phyloP scores from a whole-genome alignment of 139 green algal species.

The Micractinium sp. region DNA sequence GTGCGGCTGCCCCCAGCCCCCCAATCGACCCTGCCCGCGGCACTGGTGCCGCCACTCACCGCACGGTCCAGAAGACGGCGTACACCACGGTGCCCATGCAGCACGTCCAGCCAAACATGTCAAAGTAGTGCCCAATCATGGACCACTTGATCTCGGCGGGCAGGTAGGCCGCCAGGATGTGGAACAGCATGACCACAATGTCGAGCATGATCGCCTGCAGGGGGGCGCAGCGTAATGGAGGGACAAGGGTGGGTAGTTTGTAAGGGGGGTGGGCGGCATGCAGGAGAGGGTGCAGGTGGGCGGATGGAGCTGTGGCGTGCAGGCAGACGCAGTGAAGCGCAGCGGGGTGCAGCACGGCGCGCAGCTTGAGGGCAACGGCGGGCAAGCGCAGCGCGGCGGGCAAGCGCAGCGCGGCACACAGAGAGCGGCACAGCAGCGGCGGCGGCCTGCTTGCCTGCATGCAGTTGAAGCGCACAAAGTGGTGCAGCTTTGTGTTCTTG shows the following conservation, averaged over 20 bases:
- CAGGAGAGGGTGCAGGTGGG: neutral
- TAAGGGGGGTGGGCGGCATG: neutral
- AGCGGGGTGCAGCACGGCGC: neutral
- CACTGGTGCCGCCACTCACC: constrained; percentile 8
- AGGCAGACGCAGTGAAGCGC: neutral
- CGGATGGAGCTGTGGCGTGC: neutral
- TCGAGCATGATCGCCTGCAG: constrained; percentile 78
- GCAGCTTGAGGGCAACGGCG: neutral
- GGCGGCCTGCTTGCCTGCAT: constrained; percentile 66
- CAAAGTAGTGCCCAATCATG: constrained; percentile 55
- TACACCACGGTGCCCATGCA: constrained; percentile 62
- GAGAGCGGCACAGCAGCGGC: neutral
- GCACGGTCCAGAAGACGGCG: constrained; percentile 59
- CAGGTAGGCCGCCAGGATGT: constrained; percentile 70
- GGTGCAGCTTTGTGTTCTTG: constrained; percentile 78
- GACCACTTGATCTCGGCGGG: constrained; percentile 71
- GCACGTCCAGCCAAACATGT: constrained; percentile 59
- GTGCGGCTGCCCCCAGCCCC: too few species aligned
- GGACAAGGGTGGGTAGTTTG: neutral
- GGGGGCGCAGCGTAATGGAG: neutral
- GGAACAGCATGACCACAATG: constrained; percentile 79
- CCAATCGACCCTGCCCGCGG: too few species aligned
- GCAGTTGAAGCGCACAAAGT: constrained; percentile 84
- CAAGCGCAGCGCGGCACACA: neutral
- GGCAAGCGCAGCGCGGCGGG: neutral